Evolutionary conservation across 208 protist species (phyloP).

Genomic region (Leishmania guyanensis): DNA sequence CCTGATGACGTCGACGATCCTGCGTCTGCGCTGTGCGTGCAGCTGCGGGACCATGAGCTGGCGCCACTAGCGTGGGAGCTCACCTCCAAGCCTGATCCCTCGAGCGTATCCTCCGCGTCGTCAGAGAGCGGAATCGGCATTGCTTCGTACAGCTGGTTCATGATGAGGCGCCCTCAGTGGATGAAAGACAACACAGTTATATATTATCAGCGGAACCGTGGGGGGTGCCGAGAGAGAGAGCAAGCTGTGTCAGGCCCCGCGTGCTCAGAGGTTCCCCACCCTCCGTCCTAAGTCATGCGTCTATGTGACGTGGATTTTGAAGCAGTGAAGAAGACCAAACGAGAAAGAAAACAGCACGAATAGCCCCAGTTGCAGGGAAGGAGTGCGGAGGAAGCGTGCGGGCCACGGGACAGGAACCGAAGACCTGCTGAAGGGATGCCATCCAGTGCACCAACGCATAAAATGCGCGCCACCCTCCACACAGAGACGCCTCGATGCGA

Average conservation of each 20-base stretch:
- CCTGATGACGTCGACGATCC: not conserved
- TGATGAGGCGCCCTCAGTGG: not conserved
- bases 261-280: not conserved
- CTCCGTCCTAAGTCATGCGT: not conserved
- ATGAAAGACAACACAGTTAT: not conserved
- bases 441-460: not conserved
- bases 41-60: not conserved
- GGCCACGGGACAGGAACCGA: not conserved
- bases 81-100: constrained; percentile 23
- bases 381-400: not conserved
- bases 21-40: not conserved
- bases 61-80: constrained; percentile 33
- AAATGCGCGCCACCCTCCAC: not conserved
- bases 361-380: not conserved
- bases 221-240: not conserved
- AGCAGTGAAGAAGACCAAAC: not conserved
- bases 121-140: constrained; percentile 20
- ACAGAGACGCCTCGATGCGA: not conserved
- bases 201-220: not conserved
- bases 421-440: not conserved
- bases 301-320: not conserved
- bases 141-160: constrained; percentile 48
- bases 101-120: constrained; percentile 16
- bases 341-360: not conserved
- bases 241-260: not conserved